These are phyloP conservation scores for Hebeloma cylindrosporum DNA, from an alignment of 768 basidiomycete species.

Conservation along the genomic window DNA sequence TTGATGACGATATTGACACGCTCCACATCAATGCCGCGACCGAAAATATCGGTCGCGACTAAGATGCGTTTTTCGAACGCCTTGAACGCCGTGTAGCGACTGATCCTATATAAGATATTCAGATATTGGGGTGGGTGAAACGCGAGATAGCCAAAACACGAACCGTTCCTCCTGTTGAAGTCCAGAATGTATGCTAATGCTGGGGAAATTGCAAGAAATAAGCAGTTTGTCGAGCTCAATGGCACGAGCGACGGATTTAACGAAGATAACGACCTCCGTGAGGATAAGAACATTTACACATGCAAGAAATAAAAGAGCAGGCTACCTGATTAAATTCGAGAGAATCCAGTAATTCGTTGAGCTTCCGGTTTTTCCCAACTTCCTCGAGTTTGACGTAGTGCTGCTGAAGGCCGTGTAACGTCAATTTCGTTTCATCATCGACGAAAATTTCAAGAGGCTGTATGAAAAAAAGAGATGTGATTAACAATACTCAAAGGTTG, in stretches of 20 bases:
- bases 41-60: slow-evolving; percentile 98
- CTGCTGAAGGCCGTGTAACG: slow-evolving; percentile 96
- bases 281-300: neutral
- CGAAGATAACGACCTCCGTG: slow-evolving; percentile 95
- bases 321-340: slow-evolving; percentile 97
- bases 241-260: slow-evolving; percentile 96
- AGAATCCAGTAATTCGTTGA: slow-evolving; percentile 93
- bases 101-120: slow-evolving; percentile 56
- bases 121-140: slow-evolving; percentile 8
- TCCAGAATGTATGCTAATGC: slow-evolving; percentile 95
- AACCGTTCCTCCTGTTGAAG: slow-evolving; percentile 95
- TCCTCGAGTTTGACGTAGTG: slow-evolving; percentile 98
- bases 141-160: slow-evolving; percentile 25
- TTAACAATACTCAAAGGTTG: too few species aligned
- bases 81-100: slow-evolving; percentile 97
- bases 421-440: slow-evolving; percentile 98
- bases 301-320: neutral
- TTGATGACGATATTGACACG: slow-evolving; percentile 99
- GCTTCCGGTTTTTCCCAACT: slow-evolving; percentile 91
- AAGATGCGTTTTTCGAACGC: slow-evolving; percentile 99
- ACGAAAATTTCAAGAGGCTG: slow-evolving; percentile 99
- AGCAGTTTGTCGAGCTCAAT: slow-evolving; percentile 95
- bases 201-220: slow-evolving; percentile 97
- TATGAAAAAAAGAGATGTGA: slow-evolving; percentile 2
- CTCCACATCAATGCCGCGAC: slow-evolving; percentile 99